Conservation (phyloP, 495 filamentous ascomycete genomes). For the Pseudomonodictys pantanalensis region DNA sequence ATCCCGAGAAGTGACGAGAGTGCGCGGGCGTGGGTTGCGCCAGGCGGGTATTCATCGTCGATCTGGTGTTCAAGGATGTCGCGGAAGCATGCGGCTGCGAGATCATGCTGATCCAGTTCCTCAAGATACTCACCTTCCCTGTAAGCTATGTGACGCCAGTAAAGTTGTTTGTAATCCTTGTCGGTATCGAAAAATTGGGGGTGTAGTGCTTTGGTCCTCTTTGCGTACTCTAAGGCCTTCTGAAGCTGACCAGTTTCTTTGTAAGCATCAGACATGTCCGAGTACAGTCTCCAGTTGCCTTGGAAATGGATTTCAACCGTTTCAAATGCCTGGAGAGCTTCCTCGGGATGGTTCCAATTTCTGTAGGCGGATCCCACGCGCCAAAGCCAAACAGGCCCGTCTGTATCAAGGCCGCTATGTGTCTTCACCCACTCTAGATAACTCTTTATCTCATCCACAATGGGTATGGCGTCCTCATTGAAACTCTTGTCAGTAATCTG, state of each 20-base stretch:
- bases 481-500: too few species aligned
- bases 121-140: background rate
- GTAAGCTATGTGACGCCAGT: background rate
- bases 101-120: background rate
- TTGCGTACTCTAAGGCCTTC: background rate
- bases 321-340: background rate
- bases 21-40: background rate
- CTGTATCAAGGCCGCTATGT: background rate
- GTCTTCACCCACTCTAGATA: background rate
- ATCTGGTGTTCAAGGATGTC: background rate
- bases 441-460: background rate
- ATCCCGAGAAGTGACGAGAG: background rate
- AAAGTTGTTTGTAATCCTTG: background rate
- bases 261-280: background rate
- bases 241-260: background rate
- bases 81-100: background rate
- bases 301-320: background rate
- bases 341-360: background rate
- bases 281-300: background rate
- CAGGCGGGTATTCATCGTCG: background rate
- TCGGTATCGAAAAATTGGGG: background rate
- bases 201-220: background rate
- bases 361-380: background rate
- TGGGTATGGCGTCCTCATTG: background rate
- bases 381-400: background rate